Evolutionary conservation across 371 early-diverging fungal species (phyloP).

Genomic region (Actinomortierella ambigua): DNA sequence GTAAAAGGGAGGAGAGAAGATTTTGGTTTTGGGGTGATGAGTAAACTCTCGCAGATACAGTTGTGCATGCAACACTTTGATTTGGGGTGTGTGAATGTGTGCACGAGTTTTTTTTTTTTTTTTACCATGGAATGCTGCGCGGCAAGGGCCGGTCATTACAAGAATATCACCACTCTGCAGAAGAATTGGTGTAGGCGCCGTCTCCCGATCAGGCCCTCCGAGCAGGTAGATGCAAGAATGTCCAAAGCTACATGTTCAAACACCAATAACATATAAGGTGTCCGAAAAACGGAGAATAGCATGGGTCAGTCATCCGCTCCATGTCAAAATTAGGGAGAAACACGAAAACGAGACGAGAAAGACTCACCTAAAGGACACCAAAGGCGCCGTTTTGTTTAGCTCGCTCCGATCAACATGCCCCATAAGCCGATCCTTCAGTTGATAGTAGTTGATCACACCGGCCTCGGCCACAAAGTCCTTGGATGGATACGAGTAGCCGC

Average conservation of each 20-base stretch:
- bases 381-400: conserved; percentile 85
- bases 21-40: neutral
- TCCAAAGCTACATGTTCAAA: conserved; percentile 82
- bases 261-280: no score
- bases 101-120: neutral
- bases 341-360: neutral
- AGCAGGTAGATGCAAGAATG: conserved; percentile 81
- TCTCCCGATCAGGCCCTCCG: conserved; percentile 72
- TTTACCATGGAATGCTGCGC: conserved; percentile 79
- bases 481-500: conserved; percentile 33
- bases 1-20: neutral
- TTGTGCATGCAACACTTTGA: neutral
- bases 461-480: conserved; percentile 80
- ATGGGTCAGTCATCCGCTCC: neutral
- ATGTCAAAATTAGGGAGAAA: neutral
- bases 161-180: conserved; percentile 86
- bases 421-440: conserved; percentile 82
- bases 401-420: conserved; percentile 96
- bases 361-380: conserved; percentile 78
- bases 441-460: conserved; percentile 95
- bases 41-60: neutral
- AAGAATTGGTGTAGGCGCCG: conserved; percentile 64
- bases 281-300: no score
- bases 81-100: neutral
- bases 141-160: conserved; percentile 78